Conservation (phyloP, 2,329 filamentous ascomycete species). For the Fusarium sarcochroum region DNA sequence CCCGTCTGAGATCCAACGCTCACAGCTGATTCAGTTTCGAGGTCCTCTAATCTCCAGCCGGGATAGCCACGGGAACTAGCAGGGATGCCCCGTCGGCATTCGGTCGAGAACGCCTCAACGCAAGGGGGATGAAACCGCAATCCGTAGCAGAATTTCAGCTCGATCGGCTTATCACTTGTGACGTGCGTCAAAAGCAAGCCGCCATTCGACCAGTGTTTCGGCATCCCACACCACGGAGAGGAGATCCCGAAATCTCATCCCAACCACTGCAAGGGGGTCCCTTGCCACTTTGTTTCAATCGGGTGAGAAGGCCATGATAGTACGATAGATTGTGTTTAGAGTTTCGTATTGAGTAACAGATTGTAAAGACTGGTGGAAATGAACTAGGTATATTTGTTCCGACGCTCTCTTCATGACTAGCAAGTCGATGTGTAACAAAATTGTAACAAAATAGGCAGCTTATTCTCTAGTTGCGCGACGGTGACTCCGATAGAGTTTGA, state of each 20-base stretch:
- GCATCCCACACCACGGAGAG: not conserved
- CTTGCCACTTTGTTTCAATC: conserved; percentile 17
- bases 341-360: conserved; percentile 14
- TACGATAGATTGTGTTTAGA: conserved; percentile 13
- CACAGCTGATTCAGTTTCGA: conserved; percentile 1
- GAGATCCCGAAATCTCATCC: not conserved
- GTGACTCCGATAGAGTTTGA: conserved; percentile 13
- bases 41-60: conserved; percentile 21
- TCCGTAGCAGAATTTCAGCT: not conserved
- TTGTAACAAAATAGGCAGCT: conserved; percentile 23
- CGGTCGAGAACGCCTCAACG: conserved; percentile 2
- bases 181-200: not conserved
- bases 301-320: not conserved
- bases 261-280: not conserved
- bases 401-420: not conserved
- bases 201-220: conserved; percentile 21
- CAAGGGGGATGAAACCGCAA: conserved; percentile 20
- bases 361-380: conserved; percentile 31
- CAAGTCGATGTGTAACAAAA: conserved; percentile 1
- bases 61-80: conserved; percentile 29
- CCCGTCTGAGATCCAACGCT: not conserved
- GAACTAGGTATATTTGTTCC: not conserved
- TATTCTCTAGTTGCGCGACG: not conserved
- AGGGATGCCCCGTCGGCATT: conserved; percentile 7
- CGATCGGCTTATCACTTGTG: not conserved